phyloP scores from a whole-genome alignment of 768 basidiomycete genomes.

The Chiua virens region DNA sequence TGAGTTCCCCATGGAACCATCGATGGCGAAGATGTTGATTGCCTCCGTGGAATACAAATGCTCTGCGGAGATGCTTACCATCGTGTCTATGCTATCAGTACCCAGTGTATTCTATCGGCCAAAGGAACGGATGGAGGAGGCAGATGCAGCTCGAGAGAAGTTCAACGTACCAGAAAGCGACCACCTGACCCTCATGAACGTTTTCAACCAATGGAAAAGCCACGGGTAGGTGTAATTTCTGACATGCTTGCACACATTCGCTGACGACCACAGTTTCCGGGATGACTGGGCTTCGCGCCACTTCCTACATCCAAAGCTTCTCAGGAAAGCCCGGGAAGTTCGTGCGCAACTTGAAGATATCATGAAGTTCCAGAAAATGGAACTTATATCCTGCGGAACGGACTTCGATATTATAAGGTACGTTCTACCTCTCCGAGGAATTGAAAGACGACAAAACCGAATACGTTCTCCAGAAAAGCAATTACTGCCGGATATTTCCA shows the following conservation, averaged over 20 bases:
- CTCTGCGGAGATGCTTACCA: constrained; percentile 94
- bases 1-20: constrained; percentile 99
- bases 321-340: constrained; percentile 94
- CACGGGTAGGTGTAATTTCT: constrained; percentile 67
- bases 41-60: constrained; percentile 86
- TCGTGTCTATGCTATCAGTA: constrained; percentile 98
- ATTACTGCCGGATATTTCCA: constrained; percentile 99
- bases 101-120: constrained; percentile 98
- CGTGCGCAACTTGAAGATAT: constrained; percentile 96
- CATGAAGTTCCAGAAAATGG: constrained; percentile 99
- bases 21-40: constrained; percentile 99
- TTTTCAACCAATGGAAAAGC: constrained; percentile 97
- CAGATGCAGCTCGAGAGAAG: constrained; percentile 96
- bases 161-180: constrained; percentile 99
- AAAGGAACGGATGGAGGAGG: constrained; percentile 96
- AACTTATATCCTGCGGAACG: constrained; percentile 85
- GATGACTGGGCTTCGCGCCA: constrained; percentile 96
- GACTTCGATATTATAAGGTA: constrained; percentile 90
- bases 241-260: background rate
- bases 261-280: constrained; percentile 57
- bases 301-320: constrained; percentile 93
- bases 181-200: constrained; percentile 92
- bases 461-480: constrained; percentile 65
- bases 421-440: constrained; percentile 12
- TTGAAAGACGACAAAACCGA: background rate